phyloP scores from a whole-genome alignment of 2,329 filamentous ascomycete species.

The Phyllachora maydis region DNA sequence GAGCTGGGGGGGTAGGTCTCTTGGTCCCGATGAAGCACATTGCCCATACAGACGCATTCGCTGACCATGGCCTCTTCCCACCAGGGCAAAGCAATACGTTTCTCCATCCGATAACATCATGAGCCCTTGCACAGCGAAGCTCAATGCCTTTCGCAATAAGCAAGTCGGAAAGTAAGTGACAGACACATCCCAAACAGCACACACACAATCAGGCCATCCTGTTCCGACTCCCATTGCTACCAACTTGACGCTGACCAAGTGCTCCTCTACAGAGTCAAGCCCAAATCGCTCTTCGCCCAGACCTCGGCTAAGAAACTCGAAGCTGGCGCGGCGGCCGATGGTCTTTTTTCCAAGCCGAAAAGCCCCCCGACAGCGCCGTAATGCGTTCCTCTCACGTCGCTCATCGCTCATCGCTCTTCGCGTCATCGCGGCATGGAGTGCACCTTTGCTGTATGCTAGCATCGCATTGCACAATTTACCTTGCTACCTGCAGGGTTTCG shows the following conservation, averaged over 20 bases:
- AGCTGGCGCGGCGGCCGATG: conserved; percentile 23
- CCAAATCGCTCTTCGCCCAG: conserved; percentile 47
- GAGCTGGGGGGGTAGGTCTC: conserved; percentile 42
- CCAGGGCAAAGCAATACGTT: conserved; percentile 30
- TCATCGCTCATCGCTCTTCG: no score
- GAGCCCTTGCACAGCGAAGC: conserved; percentile 69
- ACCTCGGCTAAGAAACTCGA: conserved; percentile 41
- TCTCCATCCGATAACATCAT: conserved; percentile 80
- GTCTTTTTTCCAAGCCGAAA: conserved; percentile 13
- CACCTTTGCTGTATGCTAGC: no score
- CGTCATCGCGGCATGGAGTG: no score
- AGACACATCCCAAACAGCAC: no score
- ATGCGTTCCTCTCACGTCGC: no score
- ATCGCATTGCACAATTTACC: no score
- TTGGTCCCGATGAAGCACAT: not conserved
- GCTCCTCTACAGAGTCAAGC: conserved; percentile 45
- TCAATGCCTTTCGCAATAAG: conserved; percentile 62
- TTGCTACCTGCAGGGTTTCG: no score
- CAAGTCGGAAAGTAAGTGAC: conserved; percentile 51
- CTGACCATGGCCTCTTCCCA: not conserved
- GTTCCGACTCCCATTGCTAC: no score
- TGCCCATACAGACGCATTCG: conserved; percentile 1
- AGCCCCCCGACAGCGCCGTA: conserved; percentile 2
- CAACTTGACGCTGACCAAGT: no score
- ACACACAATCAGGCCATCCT: no score